Base-by-base conservation (phyloP, 768 basidiomycete species). In the Boletus patriciae region DNA sequence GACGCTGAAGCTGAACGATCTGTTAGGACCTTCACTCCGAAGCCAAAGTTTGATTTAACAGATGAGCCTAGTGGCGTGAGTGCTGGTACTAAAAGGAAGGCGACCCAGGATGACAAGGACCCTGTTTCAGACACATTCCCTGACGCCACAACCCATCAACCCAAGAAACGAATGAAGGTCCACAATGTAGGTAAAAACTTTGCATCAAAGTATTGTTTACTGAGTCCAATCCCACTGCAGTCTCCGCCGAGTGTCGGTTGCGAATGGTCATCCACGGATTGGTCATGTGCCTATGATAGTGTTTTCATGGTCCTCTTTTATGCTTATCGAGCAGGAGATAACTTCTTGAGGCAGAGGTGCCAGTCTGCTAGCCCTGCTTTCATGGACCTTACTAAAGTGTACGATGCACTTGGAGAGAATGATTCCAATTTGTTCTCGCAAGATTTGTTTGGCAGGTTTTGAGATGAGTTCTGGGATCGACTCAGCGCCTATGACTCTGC, bases 241-340 rank as follows among this genome's bases (percentile, higher is more conserved):
- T 48, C 34, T 15, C 34, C 21, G 7, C 27, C 34, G 19, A 48
- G 25, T 21, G 29, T 12, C 15, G 55, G 50, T 31, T 56, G 59
- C 27, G 12, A 10, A n/a, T 61, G 51, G 60, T 50, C 53, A 19
- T 11, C 55, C 8, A 15, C 3, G 4, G 44, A 61, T 25, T 60
- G 52, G 56, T 61, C 60, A 18, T 61, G 52, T 50, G 47, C 12
- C 3, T 61, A 61, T 21, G 57, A 61, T 37, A 43, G 33, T 12
- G 13, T 52, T 1, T 61, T 61, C 31, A 61, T 58, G 57, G 19
- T 25, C 13, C 25, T 58, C 6, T 61, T 61, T 33, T 50, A 61
- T 19, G 23, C 48, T 19, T 55, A 60, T 37, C 12, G 15, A 15
- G 10, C 10, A 12, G 29, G 18, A 33, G 25, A 36, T 27, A 7